phyloP scores from a whole-genome alignment of 805 yeast genomes.

The Wickerhamiella bombiphila region DNA sequence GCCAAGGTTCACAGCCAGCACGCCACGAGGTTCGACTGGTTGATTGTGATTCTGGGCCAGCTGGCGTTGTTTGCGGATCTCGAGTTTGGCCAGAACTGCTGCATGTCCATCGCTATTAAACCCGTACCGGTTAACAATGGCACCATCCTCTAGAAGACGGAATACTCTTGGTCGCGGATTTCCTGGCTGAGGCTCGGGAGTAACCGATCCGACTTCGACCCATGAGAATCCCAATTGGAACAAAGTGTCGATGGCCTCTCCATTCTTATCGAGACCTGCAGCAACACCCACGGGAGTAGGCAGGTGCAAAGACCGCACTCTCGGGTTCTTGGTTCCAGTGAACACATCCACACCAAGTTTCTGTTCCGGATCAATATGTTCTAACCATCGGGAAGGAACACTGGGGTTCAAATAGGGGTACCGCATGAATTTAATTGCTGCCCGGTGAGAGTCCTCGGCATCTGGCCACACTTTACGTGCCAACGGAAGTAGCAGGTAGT shows the following conservation, averaged over 20 bases:
- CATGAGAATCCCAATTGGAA: constrained; percentile 70
- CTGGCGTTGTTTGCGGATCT: constrained; percentile 37
- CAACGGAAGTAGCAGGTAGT: constrained; percentile 65
- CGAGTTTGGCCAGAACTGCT: constrained; percentile 51
- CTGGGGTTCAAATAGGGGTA: constrained; percentile 23
- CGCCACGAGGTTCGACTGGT: constrained; percentile 8
- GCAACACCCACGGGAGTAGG: constrained; percentile 81
- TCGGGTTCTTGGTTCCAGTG: constrained; percentile 15
- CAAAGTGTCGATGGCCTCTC: constrained; percentile 74
- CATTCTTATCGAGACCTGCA: constrained; percentile 92
- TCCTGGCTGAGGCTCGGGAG: constrained; percentile 89
- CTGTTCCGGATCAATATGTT: constrained; percentile 20
- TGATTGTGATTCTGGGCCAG: constrained; percentile 24
- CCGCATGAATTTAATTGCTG: constrained; percentile 59
- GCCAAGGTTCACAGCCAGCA: constrained; percentile 76
- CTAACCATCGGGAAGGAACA: constrained; percentile 19
- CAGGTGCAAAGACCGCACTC: constrained; percentile 27
- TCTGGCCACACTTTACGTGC: constrained; percentile 47
- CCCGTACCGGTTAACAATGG: constrained; percentile 89
- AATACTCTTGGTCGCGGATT: constrained; percentile 89
- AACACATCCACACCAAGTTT: constrained; percentile 21
- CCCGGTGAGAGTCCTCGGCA: constrained; percentile 74
- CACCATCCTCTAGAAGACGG: constrained; percentile 69
- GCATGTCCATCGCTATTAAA: constrained; percentile 86
- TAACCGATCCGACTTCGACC: constrained; percentile 85